Conservation (phyloP, 768 basidiomycete species). For the Calocybe gangraenosa region DNA sequence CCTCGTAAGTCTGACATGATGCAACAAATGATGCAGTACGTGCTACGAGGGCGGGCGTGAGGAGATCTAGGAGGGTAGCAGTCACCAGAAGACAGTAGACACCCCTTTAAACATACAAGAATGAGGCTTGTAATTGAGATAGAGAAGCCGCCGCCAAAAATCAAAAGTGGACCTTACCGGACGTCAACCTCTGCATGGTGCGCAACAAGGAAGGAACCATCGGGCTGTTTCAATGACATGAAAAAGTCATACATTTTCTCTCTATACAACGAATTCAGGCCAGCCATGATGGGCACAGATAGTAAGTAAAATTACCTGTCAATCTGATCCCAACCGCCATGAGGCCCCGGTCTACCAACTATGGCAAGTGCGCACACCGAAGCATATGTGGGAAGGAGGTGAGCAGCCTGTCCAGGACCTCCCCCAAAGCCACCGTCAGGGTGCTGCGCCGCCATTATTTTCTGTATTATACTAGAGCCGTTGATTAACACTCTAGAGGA, state of each 20-base stretch:
- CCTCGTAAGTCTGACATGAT: slow-evolving; percentile 96
- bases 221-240: slow-evolving; percentile 85
- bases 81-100: slow-evolving; percentile 88
- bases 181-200: slow-evolving; percentile 91
- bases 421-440: slow-evolving; percentile 89
- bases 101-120: slow-evolving; percentile 47
- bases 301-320: slow-evolving; percentile 48
- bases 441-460: slow-evolving; percentile 78
- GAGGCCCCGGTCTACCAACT: slow-evolving; percentile 65
- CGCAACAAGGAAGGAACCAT: slow-evolving; percentile 91
- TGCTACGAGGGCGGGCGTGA: slow-evolving; percentile 83
- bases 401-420: slow-evolving; percentile 84
- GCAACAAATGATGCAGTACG: slow-evolving; percentile 78
- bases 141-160: not conserved
- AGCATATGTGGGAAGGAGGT: slow-evolving; percentile 89
- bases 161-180: slow-evolving; percentile 46
- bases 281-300: not conserved
- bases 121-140: no score
- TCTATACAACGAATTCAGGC: slow-evolving; percentile 28
- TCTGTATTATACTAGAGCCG: slow-evolving; percentile 66
- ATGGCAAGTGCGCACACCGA: slow-evolving; percentile 81
- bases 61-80: slow-evolving; percentile 76
- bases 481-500: not conserved
- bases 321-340: slow-evolving; percentile 84
- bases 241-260: slow-evolving; percentile 83